These are phyloP conservation scores for Komagataea norvegica DNA, from an alignment of 1,139 yeast species.

Conservation along the genomic window DNA sequence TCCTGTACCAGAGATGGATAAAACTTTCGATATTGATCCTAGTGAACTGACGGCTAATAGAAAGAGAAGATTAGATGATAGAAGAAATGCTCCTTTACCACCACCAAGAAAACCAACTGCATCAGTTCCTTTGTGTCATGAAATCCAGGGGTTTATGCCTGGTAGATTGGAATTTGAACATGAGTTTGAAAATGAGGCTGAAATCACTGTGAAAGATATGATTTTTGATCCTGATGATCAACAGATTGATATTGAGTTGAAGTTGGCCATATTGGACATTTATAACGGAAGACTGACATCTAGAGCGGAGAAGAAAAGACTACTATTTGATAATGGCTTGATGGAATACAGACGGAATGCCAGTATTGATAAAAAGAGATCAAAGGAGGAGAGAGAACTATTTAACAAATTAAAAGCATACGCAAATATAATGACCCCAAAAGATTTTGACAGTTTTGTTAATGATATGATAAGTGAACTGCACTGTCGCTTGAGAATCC, in stretches of 20 bases:
- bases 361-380: constrained; percentile 62
- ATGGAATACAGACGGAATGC: constrained; percentile 71
- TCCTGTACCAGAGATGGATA: constrained; percentile 79
- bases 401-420: constrained; percentile 71
- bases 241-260: constrained; percentile 81
- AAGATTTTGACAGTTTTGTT: constrained; percentile 72
- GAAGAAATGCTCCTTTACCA: constrained; percentile 65
- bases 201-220: constrained; percentile 89
- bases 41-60: constrained; percentile 66
- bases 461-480: constrained; percentile 73
- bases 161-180: constrained; percentile 95
- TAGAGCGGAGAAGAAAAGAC: constrained; percentile 88
- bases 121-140: constrained; percentile 94
- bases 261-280: constrained; percentile 80
- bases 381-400: constrained; percentile 86
- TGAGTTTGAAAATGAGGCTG: constrained; percentile 97
- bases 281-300: constrained; percentile 85
- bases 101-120: constrained; percentile 87
- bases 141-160: constrained; percentile 97
- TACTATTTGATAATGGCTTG: constrained; percentile 68
- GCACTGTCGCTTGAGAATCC: constrained; percentile 73
- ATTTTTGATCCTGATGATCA: constrained; percentile 91
- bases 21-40: constrained; percentile 61
- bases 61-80: constrained; percentile 63
- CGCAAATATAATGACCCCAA: constrained; percentile 73